These are phyloP conservation scores for Aphanocladium album DNA, from an alignment of 2,329 filamentous ascomycete species.

Conservation along the genomic window DNA sequence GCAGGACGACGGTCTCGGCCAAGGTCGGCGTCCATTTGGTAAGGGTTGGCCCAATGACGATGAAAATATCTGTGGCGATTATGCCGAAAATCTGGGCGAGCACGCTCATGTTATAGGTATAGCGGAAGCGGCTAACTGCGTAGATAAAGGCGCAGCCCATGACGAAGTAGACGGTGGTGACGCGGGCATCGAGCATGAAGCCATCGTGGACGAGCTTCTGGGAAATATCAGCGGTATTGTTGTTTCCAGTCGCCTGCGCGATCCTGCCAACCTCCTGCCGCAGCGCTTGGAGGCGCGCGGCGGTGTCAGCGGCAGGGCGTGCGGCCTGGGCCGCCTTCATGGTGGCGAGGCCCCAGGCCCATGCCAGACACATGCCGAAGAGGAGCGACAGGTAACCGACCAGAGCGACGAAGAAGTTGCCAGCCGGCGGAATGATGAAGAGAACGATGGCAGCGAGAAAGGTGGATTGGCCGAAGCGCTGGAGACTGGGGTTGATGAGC, in stretches of 20 bases:
- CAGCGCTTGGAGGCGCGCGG: conserved; percentile 28
- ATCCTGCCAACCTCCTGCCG: conserved; percentile 30
- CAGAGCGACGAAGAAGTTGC: conserved; percentile 41
- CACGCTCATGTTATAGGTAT: conserved; percentile 39
- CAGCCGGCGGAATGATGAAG: conserved; percentile 40
- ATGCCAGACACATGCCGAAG: conserved; percentile 41
- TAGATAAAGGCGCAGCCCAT: conserved; percentile 42
- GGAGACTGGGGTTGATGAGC: conserved; percentile 40
- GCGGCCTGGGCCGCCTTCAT: conserved; percentile 44
- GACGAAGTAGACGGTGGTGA: conserved; percentile 32
- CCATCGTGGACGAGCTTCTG: conserved; percentile 37
- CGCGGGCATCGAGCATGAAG: conserved; percentile 42
- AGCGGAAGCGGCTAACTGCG: conserved; percentile 36
- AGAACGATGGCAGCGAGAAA: conserved; percentile 40
- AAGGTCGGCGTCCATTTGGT: conserved; percentile 36
- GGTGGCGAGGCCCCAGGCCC: conserved; percentile 44
- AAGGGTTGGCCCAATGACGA: conserved; percentile 38
- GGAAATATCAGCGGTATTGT: conserved; percentile 13
- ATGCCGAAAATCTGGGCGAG: conserved; percentile 41
- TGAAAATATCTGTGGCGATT: conserved; percentile 41
- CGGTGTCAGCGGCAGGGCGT: conserved; percentile 33
- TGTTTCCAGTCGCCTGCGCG: conserved; percentile 22
- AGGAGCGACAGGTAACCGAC: conserved; percentile 38
- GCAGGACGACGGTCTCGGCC: conserved; percentile 36
- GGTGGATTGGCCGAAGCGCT: conserved; percentile 36